Evolutionary conservation across 352 stramenopile species (phyloP), one percentile per base, ranked within the genome.

Genomic region (Phytophthora capsici): DNA sequence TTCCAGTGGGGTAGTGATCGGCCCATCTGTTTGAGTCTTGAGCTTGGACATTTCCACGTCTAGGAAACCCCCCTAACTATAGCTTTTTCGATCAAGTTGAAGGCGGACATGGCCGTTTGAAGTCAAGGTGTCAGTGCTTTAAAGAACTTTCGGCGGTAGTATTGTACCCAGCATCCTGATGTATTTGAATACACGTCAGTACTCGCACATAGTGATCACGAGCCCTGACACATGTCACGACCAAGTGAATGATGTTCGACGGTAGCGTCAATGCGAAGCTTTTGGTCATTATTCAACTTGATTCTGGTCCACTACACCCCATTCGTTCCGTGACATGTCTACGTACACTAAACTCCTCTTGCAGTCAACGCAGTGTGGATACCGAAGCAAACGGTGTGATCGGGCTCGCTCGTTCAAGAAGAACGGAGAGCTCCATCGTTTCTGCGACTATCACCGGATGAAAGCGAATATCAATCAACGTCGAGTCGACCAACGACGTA

Each of bases 401-500:
- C 56, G 70, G 37, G 38, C 60, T 7, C 71, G 77, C 12, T 63
- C 69, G 5, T 47, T 72, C 14, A 83, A 84, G 51, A 55, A 69
- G 23, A 82, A 75, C 6, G 74, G 74, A 0, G 57, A 74, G 10
- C 46, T 86, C 4, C 77, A 86, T 61, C 66, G 65, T 8, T 73
- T 82, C 30, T 86, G 77, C 37, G 74, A 86, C 19, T 62, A 68
- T 37, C 77, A 86, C 45, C 71, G 77, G 1, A 64, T 56, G 22
- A 77, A 82, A 34, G 77, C 77, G 16, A 86, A 86, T 34, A 44
- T 69, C 14, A 82, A 84, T 19, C 77, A 86, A 49, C 71, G 77
- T 14, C 43, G 65, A 26, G 53, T 74, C 37, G 64, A 77, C 32
- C 63, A 50, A 36, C 63, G 57, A 26, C 64, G 57, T 25, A 64